Evolutionary conservation across 2,329 filamentous ascomycete genomes (phyloP).

Genomic region (Elsinoe necatrix): DNA sequence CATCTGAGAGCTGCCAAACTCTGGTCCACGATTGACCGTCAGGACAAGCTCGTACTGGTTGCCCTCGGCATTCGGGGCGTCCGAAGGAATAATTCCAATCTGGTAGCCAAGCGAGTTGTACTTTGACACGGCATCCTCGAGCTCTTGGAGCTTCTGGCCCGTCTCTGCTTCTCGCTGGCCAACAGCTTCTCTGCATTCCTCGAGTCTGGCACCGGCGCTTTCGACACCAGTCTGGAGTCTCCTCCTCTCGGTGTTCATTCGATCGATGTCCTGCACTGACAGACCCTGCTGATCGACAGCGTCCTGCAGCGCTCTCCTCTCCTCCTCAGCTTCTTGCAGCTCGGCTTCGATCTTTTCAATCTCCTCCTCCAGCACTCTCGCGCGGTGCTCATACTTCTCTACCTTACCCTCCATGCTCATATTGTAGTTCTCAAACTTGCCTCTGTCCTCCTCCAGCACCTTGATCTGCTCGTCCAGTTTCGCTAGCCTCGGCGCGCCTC

Average conservation of each 20-base stretch:
- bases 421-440: conserved; percentile 95
- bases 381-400: conserved; percentile 77
- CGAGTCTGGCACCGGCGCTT: conserved; percentile 62
- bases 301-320: conserved; percentile 69
- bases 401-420: conserved; percentile 72
- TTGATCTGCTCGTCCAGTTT: conserved; percentile 83
- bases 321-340: conserved; percentile 70
- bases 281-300: conserved; percentile 89
- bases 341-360: conserved; percentile 70
- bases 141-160: conserved; percentile 74
- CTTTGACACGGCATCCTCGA: conserved; percentile 80
- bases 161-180: conserved; percentile 84
- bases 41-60: conserved; percentile 77
- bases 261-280: conserved; percentile 96
- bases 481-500: conserved; percentile 72
- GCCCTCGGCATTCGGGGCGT: conserved; percentile 77
- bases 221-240: conserved; percentile 85
- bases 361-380: conserved; percentile 75
- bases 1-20: conserved; percentile 54
- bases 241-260: conserved; percentile 93
- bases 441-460: conserved; percentile 86
- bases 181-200: conserved; percentile 76
- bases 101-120: conserved; percentile 96
- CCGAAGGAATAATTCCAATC: conserved; percentile 77
- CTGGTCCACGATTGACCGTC: conserved; percentile 67